These are phyloP conservation scores for Syzygium syzygioides DNA, from an alignment of 441 rosid species.

Conservation along the genomic window DNA sequence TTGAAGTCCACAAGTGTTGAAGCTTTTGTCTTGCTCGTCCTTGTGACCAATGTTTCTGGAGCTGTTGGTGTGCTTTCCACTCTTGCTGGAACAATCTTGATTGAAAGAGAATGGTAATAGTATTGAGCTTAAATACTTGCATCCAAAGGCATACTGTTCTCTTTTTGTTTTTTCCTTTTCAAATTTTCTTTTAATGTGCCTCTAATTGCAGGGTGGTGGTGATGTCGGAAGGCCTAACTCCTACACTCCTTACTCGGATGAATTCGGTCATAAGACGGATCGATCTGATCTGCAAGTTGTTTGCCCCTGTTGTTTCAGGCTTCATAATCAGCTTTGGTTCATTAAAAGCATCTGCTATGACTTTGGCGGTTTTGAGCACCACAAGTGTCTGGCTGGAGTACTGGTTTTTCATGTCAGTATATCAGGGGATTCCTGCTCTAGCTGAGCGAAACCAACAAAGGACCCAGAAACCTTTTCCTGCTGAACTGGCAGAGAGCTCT, in stretches of 20 bases:
- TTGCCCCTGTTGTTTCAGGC: conserved; percentile 72
- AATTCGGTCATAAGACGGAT: conserved; percentile 68
- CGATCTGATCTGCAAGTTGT: conserved; percentile 68
- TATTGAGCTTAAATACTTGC: not conserved
- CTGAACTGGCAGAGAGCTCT: conserved; percentile 14
- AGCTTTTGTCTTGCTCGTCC: conserved; percentile 38
- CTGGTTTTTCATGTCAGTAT: conserved; percentile 61
- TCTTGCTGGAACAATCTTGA: conserved; percentile 72
- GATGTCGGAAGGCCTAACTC: conserved; percentile 57
- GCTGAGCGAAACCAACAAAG: conserved; percentile 35
- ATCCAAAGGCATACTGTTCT: not conserved
- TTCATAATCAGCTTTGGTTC: conserved; percentile 76
- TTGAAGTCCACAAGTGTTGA: conserved; percentile 31
- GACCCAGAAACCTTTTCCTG: conserved; percentile 13
- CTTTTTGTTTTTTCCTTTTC: not conserved
- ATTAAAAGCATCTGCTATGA: conserved; percentile 54
- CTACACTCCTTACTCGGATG: conserved; percentile 46
- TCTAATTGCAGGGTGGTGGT: conserved; percentile 62
- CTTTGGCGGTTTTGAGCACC: conserved; percentile 47
- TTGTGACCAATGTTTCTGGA: conserved; percentile 55
- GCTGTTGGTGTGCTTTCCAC: conserved; percentile 73
- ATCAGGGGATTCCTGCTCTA: conserved; percentile 54
- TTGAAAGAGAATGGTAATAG: conserved; percentile 80
- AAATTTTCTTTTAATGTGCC: not conserved
- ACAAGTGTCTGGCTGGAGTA: conserved; percentile 61